Base-by-base conservation (phyloP, 306 rosid genomes). In the Dalbergia oliveri region DNA sequence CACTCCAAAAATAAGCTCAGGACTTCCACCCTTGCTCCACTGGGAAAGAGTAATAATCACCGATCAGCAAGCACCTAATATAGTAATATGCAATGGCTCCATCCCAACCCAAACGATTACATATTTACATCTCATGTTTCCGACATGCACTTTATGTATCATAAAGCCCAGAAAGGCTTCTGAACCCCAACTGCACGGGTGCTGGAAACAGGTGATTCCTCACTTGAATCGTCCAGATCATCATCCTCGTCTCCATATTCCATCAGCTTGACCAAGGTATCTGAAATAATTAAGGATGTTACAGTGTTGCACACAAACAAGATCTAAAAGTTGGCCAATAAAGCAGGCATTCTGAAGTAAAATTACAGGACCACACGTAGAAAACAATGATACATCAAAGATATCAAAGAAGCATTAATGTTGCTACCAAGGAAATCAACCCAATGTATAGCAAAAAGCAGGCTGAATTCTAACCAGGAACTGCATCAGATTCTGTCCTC, bases 171-270 rank as follows among this genome's bases (percentile, higher is more conserved):
- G 84, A 90, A 95, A 41, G 98, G 99, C 87, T 93, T 95, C 76
- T 71, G 91, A 79, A 73, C 80, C 75, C 87, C 83, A 66, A 61
- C 76, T 16, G 83, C 26, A 82, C 45, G 81, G 74, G 79, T 57
- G 21, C 69, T 61, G 43, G 53, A 34, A 75, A 79, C 49, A 72
- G 60, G 81, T 26, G 88, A 70, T 58, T 95, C 89, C 72, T 83
- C 92, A 12, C 70, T 72, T 18, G 79, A 67, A 61, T 89, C 96
- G 34, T 93, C 96, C 4, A 63, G 37, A 79, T 93, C 97, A 5
- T 94, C 98, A 62, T 94, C 99, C 31, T 94, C 99, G 11, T 93
- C 99, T 31, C 99, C 98, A 74, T 95, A 95, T 83, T 95, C 99
- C 98, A 95, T 90, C 59, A 95, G 89, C 89, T 90, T 89, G 78